Percentiles rank a stretch among this genome's conserved stretches.
These are phyloP conservation scores for Brassica balearica DNA, from an alignment of 441 rosid species.

Conservation along the genomic window DNA sequence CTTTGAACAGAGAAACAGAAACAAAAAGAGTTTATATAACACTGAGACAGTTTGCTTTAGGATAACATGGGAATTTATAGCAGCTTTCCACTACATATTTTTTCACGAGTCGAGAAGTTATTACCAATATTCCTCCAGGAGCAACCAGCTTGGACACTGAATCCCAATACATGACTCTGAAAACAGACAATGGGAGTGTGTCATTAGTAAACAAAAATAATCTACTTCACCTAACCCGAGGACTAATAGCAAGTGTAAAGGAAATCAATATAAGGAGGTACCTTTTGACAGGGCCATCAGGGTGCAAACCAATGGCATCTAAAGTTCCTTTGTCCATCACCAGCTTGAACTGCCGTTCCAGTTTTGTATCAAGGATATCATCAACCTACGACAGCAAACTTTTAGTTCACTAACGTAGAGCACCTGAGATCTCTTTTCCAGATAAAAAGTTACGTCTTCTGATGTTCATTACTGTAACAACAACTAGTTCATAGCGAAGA, in stretches of 20 bases:
- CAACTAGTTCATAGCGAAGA: constrained; percentile 3
- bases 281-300: constrained; percentile 91
- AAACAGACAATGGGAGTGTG: constrained; percentile 15
- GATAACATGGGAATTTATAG: neutral
- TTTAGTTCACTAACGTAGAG: constrained; percentile 20
- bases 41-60: neutral
- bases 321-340: constrained; percentile 96
- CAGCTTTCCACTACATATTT: neutral
- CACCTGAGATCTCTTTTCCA: neutral
- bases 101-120: constrained; percentile 30
- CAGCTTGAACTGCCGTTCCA: constrained; percentile 70
- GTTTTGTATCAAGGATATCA: constrained; percentile 82
- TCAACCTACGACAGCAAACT: constrained; percentile 60
- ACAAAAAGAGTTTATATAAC: neutral
- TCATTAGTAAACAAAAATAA: neutral
- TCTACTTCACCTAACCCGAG: neutral
- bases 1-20: constrained; percentile 42
- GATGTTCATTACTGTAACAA: constrained; percentile 2
- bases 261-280: constrained; percentile 33
- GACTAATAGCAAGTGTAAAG: neutral
- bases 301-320: constrained; percentile 97
- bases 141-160: constrained; percentile 82
- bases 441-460: neutral
- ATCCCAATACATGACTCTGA: constrained; percentile 91
- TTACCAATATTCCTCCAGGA: constrained; percentile 84